Percentiles rank a stretch among this genome's conserved stretches.
phyloP scores from a whole-genome alignment of 805 yeast species.

The Zygosaccharomyces bisporus region DNA sequence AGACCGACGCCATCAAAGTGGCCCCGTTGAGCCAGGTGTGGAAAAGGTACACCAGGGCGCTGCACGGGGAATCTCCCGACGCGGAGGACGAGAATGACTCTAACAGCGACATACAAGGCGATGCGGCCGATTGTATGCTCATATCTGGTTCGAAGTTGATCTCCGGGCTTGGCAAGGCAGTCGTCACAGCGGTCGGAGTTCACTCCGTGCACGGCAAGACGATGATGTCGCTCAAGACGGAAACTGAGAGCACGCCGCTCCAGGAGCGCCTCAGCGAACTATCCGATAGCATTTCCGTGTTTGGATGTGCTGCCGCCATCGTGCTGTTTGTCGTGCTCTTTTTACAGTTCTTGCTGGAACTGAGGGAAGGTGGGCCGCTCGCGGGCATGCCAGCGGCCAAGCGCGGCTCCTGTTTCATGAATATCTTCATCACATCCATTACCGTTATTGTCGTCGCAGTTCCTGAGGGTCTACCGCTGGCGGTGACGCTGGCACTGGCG shows the following conservation, averaged over 20 bases:
- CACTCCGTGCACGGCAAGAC: constrained; percentile 91
- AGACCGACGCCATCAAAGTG: constrained; percentile 77
- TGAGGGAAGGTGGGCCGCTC: constrained; percentile 42
- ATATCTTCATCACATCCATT: constrained; percentile 84
- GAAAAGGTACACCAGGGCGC: constrained; percentile 11
- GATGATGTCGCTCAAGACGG: constrained; percentile 72
- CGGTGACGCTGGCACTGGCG: constrained; percentile 94
- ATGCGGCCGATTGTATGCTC: constrained; percentile 70
- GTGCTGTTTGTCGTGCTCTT: constrained; percentile 77
- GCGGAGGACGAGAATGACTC: constrained; percentile 18
- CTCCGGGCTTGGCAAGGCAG: constrained; percentile 79
- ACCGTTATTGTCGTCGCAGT: constrained; percentile 96
- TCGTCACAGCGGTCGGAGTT: constrained; percentile 87
- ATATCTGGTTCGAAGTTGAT: constrained; percentile 88
- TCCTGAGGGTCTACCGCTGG: constrained; percentile 98
- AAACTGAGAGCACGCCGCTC: constrained; percentile 82
- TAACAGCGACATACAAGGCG: constrained; percentile 30
- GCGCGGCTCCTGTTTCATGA: constrained; percentile 80
- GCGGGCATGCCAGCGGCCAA: constrained; percentile 52
- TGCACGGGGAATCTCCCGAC: not conserved
- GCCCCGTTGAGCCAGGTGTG: constrained; percentile 47
- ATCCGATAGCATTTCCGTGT: constrained; percentile 93
- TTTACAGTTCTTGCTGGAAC: constrained; percentile 58
- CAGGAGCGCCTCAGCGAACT: constrained; percentile 75
- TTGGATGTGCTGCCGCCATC: constrained; percentile 82